Evolutionary conservation across 2,329 filamentous ascomycete genomes (phyloP), one percentile per base, ranked within the genome.

Genomic region (Eutypa lata): DNA sequence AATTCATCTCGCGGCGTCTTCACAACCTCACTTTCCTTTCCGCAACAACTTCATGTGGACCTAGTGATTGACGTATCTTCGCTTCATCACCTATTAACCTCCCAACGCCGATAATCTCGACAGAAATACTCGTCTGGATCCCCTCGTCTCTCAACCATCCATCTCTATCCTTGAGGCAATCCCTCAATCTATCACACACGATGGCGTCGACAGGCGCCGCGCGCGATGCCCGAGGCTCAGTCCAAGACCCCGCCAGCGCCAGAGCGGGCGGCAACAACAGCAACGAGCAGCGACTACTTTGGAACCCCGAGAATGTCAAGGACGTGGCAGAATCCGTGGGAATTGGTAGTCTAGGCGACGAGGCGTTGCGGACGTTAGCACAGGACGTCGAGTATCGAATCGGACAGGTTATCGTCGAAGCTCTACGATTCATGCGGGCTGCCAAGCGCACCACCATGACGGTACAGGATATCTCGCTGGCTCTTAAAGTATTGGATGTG

Each of bases 251-350:
- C 16, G 48, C 49, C 3, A 50, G 24, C 16, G 14, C 11, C 51
- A 67, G 67, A 31, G 46, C 40, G 7, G 24, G 49, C 4, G 48
- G 55, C n/a, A 52, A 49, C 26, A 66, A 68, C 4, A 47, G 55
- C n/a, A 52, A 49, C 26, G 67, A 68, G 37, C 59, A 59, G 26
- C 58, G 63, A 40, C 77, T 87, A 24, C 86, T 97, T 62, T 97
- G 94, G 94, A 97, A 97, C 68, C 86, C 90, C 18, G 94, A 99
- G 65, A 97, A 96, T 63, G 90, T 99, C 64, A 87, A 87, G 63
- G 94, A 99, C 70, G 92, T 97, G 56, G 93, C 94, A 61, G 94
- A 99, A 72, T 96, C 94, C 1, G 90, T 97, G 47, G 94, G 94
- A 53, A 92, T 99, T 63, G 77, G 83, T 61, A 81, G 84, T 51